Evolutionary conservation across 495 filamentous ascomycete genomes (phyloP).

Genomic region (Bombardia bombarda): DNA sequence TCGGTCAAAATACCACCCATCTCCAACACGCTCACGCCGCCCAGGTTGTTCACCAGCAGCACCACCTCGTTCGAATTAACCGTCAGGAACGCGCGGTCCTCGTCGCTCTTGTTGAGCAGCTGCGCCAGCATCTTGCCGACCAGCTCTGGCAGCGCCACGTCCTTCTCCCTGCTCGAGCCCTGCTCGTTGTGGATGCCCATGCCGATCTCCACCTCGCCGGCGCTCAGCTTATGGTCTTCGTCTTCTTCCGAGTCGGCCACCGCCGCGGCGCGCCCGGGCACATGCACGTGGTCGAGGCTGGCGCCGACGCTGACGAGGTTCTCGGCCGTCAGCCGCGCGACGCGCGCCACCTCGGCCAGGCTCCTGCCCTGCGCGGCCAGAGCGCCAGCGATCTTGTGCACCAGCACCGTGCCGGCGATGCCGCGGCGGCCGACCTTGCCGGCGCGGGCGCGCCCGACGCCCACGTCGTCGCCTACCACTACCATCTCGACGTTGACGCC

Average conservation of each 20-base stretch:
- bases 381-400: conserved; percentile 84
- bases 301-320: conserved; percentile 85
- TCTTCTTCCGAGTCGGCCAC: conserved; percentile 22
- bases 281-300: conserved; percentile 82
- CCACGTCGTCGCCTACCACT: conserved; percentile 91
- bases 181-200: conserved; percentile 99
- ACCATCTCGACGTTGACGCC: conserved; percentile 84
- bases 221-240: conserved; percentile 44
- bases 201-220: conserved; percentile 81
- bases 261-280: conserved; percentile 61
- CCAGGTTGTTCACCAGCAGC: conserved; percentile 86
- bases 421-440: conserved; percentile 91
- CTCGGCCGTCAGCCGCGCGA: conserved; percentile 62
- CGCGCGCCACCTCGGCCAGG: conserved; percentile 57
- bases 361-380: conserved; percentile 64
- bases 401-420: conserved; percentile 82
- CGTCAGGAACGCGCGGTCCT: conserved; percentile 72
- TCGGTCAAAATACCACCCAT: conserved; percentile 85
- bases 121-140: conserved; percentile 75
- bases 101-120: conserved; percentile 68
- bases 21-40: conserved; percentile 84
- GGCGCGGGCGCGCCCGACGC: conserved; percentile 71
- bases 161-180: conserved; percentile 61
- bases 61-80: conserved; percentile 60
- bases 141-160: conserved; percentile 56